Percentiles rank a stretch among this genome's conserved stretches.
Evolutionary conservation across 495 filamentous ascomycete species (phyloP).

Genomic region (Rostrohypoxylon terebratum): DNA sequence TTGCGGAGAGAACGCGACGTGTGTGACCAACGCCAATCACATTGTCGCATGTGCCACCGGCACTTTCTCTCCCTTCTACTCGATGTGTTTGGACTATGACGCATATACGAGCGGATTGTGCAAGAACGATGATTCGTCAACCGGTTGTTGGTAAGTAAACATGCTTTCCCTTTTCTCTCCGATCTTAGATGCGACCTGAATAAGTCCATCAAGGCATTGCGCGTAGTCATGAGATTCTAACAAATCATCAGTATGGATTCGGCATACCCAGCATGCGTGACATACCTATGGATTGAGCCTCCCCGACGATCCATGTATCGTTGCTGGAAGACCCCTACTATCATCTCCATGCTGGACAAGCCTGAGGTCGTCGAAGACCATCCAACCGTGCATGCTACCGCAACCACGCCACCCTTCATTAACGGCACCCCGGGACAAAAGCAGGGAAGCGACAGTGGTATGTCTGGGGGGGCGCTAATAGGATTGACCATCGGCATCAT

Average conservation of each 20-base stretch:
- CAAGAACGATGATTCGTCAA: constrained; percentile 25
- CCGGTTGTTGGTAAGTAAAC: constrained; percentile 56
- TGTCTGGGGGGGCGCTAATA: too few species aligned
- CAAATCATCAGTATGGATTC: constrained; percentile 14
- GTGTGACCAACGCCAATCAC: constrained; percentile 49
- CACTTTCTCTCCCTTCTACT: constrained; percentile 44
- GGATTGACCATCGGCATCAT: too few species aligned
- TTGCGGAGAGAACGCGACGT: constrained; percentile 36
- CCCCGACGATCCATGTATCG: constrained; percentile 52
- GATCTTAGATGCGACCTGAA: neutral
- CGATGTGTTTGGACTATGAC: constrained; percentile 52
- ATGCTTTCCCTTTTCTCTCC: neutral
- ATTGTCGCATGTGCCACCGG: constrained; percentile 52
- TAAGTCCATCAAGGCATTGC: neutral
- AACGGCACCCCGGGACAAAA: neutral
- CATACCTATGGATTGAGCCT: constrained; percentile 52
- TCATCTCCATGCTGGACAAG: constrained; percentile 49
- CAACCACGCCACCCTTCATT: neutral
- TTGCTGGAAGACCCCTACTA: constrained; percentile 41
- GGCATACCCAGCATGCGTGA: constrained; percentile 47
- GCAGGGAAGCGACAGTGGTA: too few species aligned
- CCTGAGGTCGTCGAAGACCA: constrained; percentile 50
- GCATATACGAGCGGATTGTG: constrained; percentile 47
- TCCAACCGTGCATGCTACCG: too few species aligned
- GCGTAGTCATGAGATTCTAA: constrained; percentile 18